Base-by-base conservation (phyloP, 805 yeast genomes). In the Kodamaea neixiangensis region DNA sequence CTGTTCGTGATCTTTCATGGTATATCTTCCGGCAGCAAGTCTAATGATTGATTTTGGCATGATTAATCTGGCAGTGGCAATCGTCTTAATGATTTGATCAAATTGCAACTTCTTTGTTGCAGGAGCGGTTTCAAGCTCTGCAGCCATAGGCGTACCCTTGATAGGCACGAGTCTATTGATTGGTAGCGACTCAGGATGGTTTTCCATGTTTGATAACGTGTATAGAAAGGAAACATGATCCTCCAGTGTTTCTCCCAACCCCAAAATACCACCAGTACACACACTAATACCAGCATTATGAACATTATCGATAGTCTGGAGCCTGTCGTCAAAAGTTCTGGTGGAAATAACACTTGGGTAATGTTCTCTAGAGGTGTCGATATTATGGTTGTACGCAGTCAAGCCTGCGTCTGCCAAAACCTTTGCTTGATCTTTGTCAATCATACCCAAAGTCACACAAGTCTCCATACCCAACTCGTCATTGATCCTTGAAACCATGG, bases 141-240 rank as follows among this genome's bases (percentile, higher is more conserved):
- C 79, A 22, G 78, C 85, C 73, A 87, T 79, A 15, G 90, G 90
- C 0, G 94, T 87, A 2, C 94, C 94, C 53, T 83, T 80, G 49
- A 87, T 87, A 2, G 91, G 83, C n/a, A 87, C 89, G 44, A 87
- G 71, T 58, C 87, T 75, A 64, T 87, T 87, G 56, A 87, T 86
- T n/a, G 94, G 94, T 48, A 87, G 73, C 1, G 90, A 84, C 65
- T 87, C 94, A 1, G 94, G 94, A 57, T 87, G 93, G n/a, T 73
- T 67, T 1, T 78, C 76, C 83, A 88, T 73, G 5, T 84, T 87
- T 1, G 90, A 74, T 51, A 87, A 67, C 0, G 92, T 85, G 60
- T 82, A 73, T 42, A 86, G 61, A 53, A 87, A 86, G 2, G 87
- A 81, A 44, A 87, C 69, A 58, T 85, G 91, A 62, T 87, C 93